Percentiles rank a stretch among this genome's conserved stretches.
These are phyloP conservation scores for Ogataea trehalophila DNA, from an alignment of 805 yeast genomes.

Conservation along the genomic window DNA sequence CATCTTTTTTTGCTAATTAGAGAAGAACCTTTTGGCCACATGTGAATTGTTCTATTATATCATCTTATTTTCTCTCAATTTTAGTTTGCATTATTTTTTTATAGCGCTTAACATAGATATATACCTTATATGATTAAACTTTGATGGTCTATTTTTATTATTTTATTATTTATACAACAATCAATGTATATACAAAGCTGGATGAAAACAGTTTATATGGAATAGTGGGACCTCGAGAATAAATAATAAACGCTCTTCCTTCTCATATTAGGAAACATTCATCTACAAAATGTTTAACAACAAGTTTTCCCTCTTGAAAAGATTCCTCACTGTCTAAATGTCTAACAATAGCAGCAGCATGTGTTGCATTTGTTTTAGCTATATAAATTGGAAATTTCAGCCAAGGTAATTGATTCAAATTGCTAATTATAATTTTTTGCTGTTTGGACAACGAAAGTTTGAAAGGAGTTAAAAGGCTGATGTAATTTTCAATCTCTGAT, in stretches of 20 bases:
- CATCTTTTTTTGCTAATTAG: no score
- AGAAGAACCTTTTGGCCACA: no score
- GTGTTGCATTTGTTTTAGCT: slow-evolving; percentile 60
- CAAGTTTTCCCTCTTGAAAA: slow-evolving; percentile 66
- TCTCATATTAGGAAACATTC: slow-evolving; percentile 10
- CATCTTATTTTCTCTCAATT: no score
- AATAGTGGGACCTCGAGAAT: no score
- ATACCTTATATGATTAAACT: no score
- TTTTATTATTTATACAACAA: no score
- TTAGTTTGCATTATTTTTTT: not conserved
- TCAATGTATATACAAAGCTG: no score
- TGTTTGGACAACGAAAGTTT: slow-evolving; percentile 33
- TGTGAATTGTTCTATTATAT: no score
- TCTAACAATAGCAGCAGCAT: slow-evolving; percentile 78
- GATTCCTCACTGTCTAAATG: slow-evolving; percentile 38
- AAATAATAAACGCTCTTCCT: no score
- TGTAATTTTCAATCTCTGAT: not conserved
- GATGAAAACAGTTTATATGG: no score
- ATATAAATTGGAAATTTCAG: slow-evolving; percentile 66
- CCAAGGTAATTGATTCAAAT: slow-evolving; percentile 62
- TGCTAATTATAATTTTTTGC: slow-evolving; percentile 50
- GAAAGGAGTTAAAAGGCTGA: slow-evolving; percentile 20
- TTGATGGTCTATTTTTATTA: no score
- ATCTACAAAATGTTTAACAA: slow-evolving; percentile 59
- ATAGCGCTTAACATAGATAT: no score